phyloP scores from a whole-genome alignment of 495 filamentous ascomycete genomes.

The Rostrohypoxylon terebratum region DNA sequence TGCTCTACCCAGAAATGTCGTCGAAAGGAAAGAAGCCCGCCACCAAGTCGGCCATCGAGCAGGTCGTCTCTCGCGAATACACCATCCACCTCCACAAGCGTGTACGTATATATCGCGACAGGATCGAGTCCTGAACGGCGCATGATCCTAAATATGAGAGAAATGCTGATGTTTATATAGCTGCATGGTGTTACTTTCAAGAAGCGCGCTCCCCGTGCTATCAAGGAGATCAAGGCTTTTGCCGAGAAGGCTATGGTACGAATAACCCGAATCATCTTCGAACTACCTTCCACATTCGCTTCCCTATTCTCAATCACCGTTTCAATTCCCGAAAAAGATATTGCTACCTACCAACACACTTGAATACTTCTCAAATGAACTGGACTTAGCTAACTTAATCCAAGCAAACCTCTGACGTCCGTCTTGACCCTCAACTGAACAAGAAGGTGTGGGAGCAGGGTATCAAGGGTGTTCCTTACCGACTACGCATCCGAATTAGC shows the following conservation, averaged over 20 bases:
- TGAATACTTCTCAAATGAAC: background rate
- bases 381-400: constrained; percentile 42
- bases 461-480: constrained; percentile 97
- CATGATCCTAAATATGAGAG: constrained; percentile 26
- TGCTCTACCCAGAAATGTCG: constrained; percentile 72
- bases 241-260: constrained; percentile 95
- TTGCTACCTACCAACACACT: background rate
- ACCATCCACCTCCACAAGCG: constrained; percentile 99
- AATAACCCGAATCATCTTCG: constrained; percentile 32
- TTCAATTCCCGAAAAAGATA: background rate
- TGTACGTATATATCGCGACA: constrained; percentile 74
- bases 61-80: constrained; percentile 99
- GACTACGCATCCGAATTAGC: constrained; percentile 96
- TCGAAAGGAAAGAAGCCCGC: constrained; percentile 70
- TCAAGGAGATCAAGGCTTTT: constrained; percentile 99
- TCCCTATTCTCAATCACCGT: background rate
- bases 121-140: constrained; percentile 30
- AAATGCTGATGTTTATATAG: constrained; percentile 63
- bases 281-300: background rate
- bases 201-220: constrained; percentile 96
- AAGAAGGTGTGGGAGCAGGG: constrained; percentile 99
- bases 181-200: constrained; percentile 98
- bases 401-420: constrained; percentile 96
- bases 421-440: constrained; percentile 97
- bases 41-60: constrained; percentile 94